Base-by-base conservation (phyloP, 495 filamentous ascomycete species). In the Aspergillus funiculosus region DNA sequence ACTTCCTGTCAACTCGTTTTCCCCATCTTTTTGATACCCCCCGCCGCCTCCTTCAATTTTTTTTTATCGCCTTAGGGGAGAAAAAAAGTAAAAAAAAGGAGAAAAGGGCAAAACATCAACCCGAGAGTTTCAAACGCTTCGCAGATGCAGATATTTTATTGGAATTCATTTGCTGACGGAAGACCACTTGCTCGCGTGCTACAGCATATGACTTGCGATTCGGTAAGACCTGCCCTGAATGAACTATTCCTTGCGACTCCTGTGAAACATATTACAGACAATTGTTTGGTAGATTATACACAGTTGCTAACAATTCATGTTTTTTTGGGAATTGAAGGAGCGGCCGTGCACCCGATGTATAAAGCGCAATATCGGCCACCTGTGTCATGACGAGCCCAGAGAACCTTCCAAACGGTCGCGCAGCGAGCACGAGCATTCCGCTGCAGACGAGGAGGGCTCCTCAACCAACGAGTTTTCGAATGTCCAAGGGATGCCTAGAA, bases 181-280 rank as follows among this genome's bases (percentile, higher is more conserved):
- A 57, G 46, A 36, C 17, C 48, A 36, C 56, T 62, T 65, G 57
- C 54, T 67, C 63, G 54, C 52, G 66, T 68, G 60, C 64, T 69
- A 71, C 71, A 94, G 87, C 92, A 98, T 83, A 98, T 98, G 92
- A 97, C 94, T 65, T 98, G 92, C 79, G 94, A 98, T 80, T 86
- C 90, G 75, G 90, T 95, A 91, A 79, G 87, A 81, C 68, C 59
- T 67, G 62, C 65, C 46, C 64, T 64, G 55, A 64, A 51, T 63
- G n/a, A 49, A 47, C 46, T 56, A 53, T 39, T 46, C 46, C 40
- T 54, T 52, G 56, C 57, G 54, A 51, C 43, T 43, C 40, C 53
- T 52, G 56, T 58, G 54, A 51, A 57, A 58, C 56, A 34, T 54
- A 46, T 43, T 50, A 43, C 39, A 46, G 43, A 28, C 45, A 44